Base-by-base conservation (phyloP, 495 filamentous ascomycete genomes). In the Podospora pseudocomata region DNA sequence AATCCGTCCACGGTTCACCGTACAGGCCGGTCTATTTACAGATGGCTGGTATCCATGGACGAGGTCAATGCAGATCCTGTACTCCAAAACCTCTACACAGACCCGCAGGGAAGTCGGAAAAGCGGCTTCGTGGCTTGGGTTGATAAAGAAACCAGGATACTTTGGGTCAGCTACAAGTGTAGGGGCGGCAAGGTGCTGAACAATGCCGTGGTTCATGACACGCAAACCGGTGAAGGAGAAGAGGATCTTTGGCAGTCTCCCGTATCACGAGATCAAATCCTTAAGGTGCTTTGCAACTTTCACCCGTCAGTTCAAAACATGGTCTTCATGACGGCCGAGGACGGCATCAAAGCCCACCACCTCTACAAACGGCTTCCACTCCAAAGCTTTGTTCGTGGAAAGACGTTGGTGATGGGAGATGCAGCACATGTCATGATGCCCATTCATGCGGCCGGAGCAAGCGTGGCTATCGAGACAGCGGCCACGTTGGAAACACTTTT, bases 81-180 rank as follows among this genome's bases (percentile, higher is more conserved):
- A 13, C 74, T 80, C 2, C 55, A 61, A 0, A 19, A 58, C 0
- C 63, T 81, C 4, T 75, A 79, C 23, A 11, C 39, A 3, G 39
- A 49, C 39, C 39, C 39, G 2, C 6, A 49, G 2, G 39, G 39
- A 13, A 65, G 69, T 39, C 69, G 75, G 2, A 60, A 49, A 0
- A 67, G 73, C 0, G 75, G 77, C 7, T 80, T 80, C 20, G 34
- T 78, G 0, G 68, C 73, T 15, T 77, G 69, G 32, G 69, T 73
- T 44, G 70, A 77, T 6, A 53, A 73, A 4, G 15, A n/a, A 6
- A 77, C 77, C 19, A 71, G 74, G 4, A 67, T 74, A 13, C 71
- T 81, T 57, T 72, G 82, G 61, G 77, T 86, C 0, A 70, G 70
- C 13, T 86, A 87, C 67, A 76, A 77, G 3, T 86, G 84, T 71